Evolutionary conservation across 2,329 filamentous ascomycete species (phyloP).

Genomic region (Penicillium sp.): DNA sequence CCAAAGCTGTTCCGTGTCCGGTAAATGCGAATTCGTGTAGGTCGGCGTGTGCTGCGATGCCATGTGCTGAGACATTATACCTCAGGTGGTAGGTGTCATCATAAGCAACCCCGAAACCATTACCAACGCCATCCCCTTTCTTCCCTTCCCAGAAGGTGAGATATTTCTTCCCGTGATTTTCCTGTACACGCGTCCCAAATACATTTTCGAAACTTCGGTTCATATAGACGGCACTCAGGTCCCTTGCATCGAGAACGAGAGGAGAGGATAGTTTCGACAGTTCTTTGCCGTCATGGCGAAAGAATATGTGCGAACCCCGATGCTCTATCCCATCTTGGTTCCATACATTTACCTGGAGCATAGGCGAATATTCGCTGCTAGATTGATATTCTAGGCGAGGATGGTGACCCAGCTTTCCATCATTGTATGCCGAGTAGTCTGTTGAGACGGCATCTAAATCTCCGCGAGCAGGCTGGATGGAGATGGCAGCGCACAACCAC

Average conservation of each 20-base stretch:
- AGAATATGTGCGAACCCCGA: background rate
- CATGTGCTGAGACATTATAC: background rate
- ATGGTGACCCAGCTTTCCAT: background rate
- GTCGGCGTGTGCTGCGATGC: background rate
- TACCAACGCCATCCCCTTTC: constrained; percentile 1
- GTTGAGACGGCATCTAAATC: background rate
- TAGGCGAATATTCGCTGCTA: background rate
- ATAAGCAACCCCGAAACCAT: background rate
- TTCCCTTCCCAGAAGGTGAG: constrained; percentile 2
- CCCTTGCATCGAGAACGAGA: background rate
- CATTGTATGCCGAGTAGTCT: background rate
- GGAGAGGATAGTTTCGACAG: background rate
- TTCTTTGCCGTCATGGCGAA: background rate
- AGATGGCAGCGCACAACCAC: no score
- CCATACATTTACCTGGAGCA: background rate
- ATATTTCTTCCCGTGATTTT: constrained; percentile 4
- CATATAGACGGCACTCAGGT: background rate
- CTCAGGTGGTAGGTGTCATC: background rate
- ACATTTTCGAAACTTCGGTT: background rate
- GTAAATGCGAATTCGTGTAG: background rate
- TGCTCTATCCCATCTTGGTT: background rate
- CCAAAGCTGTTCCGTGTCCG: background rate
- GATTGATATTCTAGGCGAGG: background rate
- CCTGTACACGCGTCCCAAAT: constrained; percentile 3
- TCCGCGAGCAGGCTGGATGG: no score